These are phyloP conservation scores for Neoboletus brunneissimus DNA, from an alignment of 768 basidiomycete species.

Conservation along the genomic window DNA sequence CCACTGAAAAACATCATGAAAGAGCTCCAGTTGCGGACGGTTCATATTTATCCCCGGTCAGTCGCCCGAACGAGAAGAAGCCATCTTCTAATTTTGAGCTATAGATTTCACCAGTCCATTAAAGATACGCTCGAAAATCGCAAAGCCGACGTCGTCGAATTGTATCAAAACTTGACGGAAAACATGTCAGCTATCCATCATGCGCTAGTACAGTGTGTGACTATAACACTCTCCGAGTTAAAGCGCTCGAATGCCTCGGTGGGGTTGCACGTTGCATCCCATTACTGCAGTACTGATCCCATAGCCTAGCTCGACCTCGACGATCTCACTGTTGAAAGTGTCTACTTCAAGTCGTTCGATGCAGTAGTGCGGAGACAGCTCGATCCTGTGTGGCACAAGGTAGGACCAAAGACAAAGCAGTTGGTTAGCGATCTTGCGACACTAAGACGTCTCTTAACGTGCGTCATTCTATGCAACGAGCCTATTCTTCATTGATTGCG, in stretches of 20 bases:
- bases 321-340: conserved; percentile 87
- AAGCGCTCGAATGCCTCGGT: conserved; percentile 82
- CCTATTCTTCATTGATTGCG: background rate
- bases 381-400: conserved; percentile 96
- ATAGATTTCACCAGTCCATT: conserved; percentile 87
- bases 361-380: conserved; percentile 82
- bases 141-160: conserved; percentile 87
- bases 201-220: conserved; percentile 93
- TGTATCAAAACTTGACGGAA: conserved; percentile 82
- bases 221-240: conserved; percentile 80
- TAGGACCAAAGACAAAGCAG: conserved; percentile 88
- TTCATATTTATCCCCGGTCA: conserved; percentile 90
- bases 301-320: conserved; percentile 82
- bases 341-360: conserved; percentile 93
- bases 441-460: conserved; percentile 80
- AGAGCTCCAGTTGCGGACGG: conserved; percentile 84
- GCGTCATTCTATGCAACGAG: conserved; percentile 25
- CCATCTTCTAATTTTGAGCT: background rate
- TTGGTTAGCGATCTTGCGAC: conserved; percentile 86
- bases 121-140: conserved; percentile 79
- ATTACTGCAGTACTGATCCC: background rate
- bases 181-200: conserved; percentile 91
- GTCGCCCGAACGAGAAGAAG: background rate
- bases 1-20: conserved; percentile 92
- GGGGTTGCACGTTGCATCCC: conserved; percentile 2